Conservation (phyloP, 768 basidiomycete genomes). For the Aureoboletus auriporus region DNA sequence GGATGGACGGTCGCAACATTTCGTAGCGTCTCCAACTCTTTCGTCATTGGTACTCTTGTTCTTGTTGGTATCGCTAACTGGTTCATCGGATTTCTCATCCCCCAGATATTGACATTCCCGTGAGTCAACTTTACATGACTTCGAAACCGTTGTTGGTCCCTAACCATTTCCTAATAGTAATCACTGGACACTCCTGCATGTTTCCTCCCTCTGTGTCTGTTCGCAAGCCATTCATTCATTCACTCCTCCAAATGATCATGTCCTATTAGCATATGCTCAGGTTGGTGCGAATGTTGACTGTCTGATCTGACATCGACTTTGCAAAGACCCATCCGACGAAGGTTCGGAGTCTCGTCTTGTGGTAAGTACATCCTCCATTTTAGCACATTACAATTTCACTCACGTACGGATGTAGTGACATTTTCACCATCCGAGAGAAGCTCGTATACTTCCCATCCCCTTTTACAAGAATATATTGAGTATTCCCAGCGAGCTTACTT, state of each 20-base stretch:
- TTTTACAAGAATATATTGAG: constrained; percentile 1
- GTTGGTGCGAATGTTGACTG: constrained; percentile 30
- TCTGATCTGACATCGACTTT: not conserved
- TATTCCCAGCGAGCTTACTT: constrained; percentile 62
- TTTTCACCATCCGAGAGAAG: constrained; percentile 84
- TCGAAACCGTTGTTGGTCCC: not conserved
- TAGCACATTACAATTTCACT: not conserved
- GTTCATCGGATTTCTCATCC: not conserved
- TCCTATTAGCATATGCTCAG: constrained; percentile 71
- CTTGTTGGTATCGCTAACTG: not conserved
- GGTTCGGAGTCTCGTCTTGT: constrained; percentile 73
- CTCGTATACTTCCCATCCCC: constrained; percentile 20
- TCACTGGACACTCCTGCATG: constrained; percentile 82
- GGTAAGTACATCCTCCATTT: constrained; percentile 37
- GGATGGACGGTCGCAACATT: not conserved
- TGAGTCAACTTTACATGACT: constrained; percentile 35
- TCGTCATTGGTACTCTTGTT: not conserved
- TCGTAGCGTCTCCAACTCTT: not conserved
- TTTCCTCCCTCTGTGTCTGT: constrained; percentile 13
- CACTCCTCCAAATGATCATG: not conserved
- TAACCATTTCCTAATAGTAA: constrained; percentile 44
- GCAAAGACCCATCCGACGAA: constrained; percentile 71
- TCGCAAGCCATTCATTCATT: not conserved
- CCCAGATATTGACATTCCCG: constrained; percentile 83
- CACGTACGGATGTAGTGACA: constrained; percentile 51